A percentile compares a stretch with the other conserved stretches of the same genome.
phyloP scores from a whole-genome alignment of 495 filamentous ascomycete species.

The Penicillium riverlandense region DNA sequence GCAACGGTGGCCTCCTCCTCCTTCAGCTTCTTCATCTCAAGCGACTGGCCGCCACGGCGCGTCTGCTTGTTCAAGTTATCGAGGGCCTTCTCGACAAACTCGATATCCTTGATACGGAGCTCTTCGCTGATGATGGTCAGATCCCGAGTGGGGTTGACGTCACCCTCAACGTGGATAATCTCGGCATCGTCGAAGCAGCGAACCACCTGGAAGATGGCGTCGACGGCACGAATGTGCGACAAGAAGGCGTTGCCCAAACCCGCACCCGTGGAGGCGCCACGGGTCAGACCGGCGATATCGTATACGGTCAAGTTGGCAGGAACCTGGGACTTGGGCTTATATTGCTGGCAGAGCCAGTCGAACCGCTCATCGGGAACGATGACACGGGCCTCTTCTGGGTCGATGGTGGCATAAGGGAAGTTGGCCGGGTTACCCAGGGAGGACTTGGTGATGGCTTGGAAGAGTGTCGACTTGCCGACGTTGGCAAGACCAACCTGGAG shows the following conservation, averaged over 20 bases:
- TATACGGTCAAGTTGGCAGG: conserved; percentile 98
- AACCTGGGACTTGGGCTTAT: conserved; percentile 92
- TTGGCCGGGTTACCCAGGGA: conserved; percentile 97
- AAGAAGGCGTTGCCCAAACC: conserved; percentile 98
- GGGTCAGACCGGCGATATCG: conserved; percentile 96
- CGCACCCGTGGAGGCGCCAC: conserved; percentile 93
- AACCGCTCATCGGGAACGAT: conserved; percentile 95
- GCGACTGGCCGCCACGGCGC: conserved; percentile 82
- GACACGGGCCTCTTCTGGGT: conserved; percentile 96
- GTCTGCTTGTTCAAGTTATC: conserved; percentile 90
- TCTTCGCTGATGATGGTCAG: conserved; percentile 95
- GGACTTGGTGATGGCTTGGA: conserved; percentile 99
- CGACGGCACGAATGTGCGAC: conserved; percentile 97
- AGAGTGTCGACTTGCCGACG: conserved; percentile 98
- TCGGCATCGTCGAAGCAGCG: conserved; percentile 99
- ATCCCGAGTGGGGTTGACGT: conserved; percentile 91
- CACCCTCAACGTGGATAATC: conserved; percentile 99
- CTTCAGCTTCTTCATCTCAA: conserved; percentile 96
- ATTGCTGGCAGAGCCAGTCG: conserved; percentile 92
- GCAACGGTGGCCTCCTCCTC: conserved; percentile 91
- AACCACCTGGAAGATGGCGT: conserved; percentile 99
- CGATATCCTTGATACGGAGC: conserved; percentile 95
- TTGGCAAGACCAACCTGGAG: conserved; percentile 93
- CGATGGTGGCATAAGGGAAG: conserved; percentile 98
- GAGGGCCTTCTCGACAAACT: conserved; percentile 93